These are phyloP conservation scores for Rubroboletus pulcherrimus DNA, from an alignment of 768 basidiomycete species.

Conservation along the genomic window DNA sequence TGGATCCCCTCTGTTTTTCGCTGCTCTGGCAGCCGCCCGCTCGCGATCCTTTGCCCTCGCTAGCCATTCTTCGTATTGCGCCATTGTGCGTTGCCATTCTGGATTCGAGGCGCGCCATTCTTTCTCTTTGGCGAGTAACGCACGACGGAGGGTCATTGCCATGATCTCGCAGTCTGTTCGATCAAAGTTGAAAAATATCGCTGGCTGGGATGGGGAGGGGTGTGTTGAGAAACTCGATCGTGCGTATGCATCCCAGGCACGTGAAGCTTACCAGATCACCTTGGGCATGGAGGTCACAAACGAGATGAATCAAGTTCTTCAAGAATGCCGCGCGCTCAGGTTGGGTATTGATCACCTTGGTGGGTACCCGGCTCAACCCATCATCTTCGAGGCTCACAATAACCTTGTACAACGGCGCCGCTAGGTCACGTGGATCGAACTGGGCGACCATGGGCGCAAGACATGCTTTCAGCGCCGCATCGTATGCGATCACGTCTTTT, in stretches of 20 bases:
- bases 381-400: conserved; percentile 40
- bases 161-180: conserved; percentile 56
- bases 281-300: conserved; percentile 53
- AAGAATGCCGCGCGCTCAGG: conserved; percentile 34
- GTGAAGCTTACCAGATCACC: conserved; percentile 48
- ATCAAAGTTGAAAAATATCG: conserved; percentile 66
- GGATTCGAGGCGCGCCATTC: conserved; percentile 45
- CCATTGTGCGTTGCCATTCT: conserved; percentile 49
- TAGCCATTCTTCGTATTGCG: conserved; percentile 50
- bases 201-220: conserved; percentile 41
- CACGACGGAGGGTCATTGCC: conserved; percentile 35
- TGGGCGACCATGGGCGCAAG: conserved; percentile 36
- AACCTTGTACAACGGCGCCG: conserved; percentile 36
- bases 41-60: conserved; percentile 45
- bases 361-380: conserved; percentile 23
- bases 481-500: conserved; percentile 59
- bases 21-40: conserved; percentile 37
- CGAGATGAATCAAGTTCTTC: conserved; percentile 46
- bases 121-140: conserved; percentile 42
- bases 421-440: conserved; percentile 33
- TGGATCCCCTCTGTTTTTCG: conserved; percentile 36
- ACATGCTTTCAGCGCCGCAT: conserved; percentile 45
- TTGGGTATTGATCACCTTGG: conserved; percentile 27
- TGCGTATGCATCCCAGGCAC: background rate
- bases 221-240: background rate